Evolutionary conservation across 202 grass and related monocot species (phyloP), one percentile per base, ranked within the genome.

Genomic region (Saccharum hybrid): DNA sequence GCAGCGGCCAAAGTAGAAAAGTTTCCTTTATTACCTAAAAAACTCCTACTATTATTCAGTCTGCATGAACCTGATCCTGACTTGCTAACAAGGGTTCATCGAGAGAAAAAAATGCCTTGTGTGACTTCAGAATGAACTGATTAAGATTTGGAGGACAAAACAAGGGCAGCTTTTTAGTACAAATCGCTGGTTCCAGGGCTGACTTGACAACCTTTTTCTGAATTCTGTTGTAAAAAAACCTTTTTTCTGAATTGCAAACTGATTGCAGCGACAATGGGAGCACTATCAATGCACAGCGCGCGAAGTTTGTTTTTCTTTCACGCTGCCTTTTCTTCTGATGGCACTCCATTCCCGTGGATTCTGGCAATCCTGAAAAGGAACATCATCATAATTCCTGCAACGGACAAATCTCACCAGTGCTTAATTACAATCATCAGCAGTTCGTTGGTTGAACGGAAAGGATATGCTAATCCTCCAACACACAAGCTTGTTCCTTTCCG

Each of bases 371-470:
- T 23, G 61, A 16, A 76, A 90, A 75, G 75, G 38, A 48, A 65
- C 75, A 19, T 15, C 14, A 23, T 15, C 54, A 87, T 87, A 60
- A 76, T 90, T 76, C 37, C 37, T 33, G 75, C 42, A 90, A 38
- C 69, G 70, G 66, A 54, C 63, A 65, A 76, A 80, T 60, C 57
- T 23, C 57, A 60, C 64, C n/a, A 76, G 54, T 59, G 56, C n/a
- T 78, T 75, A 75, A 68, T 83, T 75, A 68, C 79, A 68, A 75
- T 39, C 4, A 59, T 8, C n/a, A 42, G 10, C 45, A 6, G 39
- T 39, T 76, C 76, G 63, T 87, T 66, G 38, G 68, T 57, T 86
- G 5, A 46, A 90, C 84, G 75, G 75, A 80, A 80, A 83, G 70
- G 41, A 80, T 65, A 75, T 65, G 45, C 80, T 59, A 83, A 79